phyloP scores from a whole-genome alignment of 805 yeast species.

The Metschnikowia amazonensis region DNA sequence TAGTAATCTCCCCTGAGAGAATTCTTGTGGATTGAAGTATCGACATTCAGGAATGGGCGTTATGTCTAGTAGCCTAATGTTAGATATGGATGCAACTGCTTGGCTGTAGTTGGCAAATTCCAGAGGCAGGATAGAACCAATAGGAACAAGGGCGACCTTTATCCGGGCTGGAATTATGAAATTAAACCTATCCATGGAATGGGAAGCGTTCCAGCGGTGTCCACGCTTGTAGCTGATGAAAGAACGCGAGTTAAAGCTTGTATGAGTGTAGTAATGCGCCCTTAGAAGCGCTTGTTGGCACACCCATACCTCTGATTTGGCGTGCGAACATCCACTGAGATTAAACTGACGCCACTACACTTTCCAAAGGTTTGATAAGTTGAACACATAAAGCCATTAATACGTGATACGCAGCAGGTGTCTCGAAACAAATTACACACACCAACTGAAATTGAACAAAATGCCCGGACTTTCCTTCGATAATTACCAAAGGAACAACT shows the following conservation, averaged over 20 bases:
- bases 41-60: conserved; percentile 49
- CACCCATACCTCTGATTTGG: conserved; percentile 5
- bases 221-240: conserved; percentile 3
- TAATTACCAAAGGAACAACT: conserved; percentile 85
- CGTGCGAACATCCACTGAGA: conserved; percentile 2
- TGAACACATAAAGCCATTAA: not conserved
- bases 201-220: conserved; percentile 1
- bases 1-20: conserved; percentile 71
- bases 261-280: not conserved
- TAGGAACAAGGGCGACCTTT: conserved; percentile 64
- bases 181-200: conserved; percentile 28
- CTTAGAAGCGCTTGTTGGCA: not conserved
- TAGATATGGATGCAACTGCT: conserved; percentile 47
- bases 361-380: not conserved
- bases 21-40: conserved; percentile 78
- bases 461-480: conserved; percentile 95
- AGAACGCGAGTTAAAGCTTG: not conserved
- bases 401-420: not conserved
- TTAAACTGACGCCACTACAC: conserved; percentile 1
- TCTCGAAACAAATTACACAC: not conserved
- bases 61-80: conserved; percentile 72
- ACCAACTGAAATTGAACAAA: not conserved
- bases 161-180: conserved; percentile 66
- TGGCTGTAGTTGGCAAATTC: conserved; percentile 43
- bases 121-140: conserved; percentile 43